phyloP scores from a whole-genome alignment of 2,329 filamentous ascomycete genomes.

The Knufia petricola region DNA sequence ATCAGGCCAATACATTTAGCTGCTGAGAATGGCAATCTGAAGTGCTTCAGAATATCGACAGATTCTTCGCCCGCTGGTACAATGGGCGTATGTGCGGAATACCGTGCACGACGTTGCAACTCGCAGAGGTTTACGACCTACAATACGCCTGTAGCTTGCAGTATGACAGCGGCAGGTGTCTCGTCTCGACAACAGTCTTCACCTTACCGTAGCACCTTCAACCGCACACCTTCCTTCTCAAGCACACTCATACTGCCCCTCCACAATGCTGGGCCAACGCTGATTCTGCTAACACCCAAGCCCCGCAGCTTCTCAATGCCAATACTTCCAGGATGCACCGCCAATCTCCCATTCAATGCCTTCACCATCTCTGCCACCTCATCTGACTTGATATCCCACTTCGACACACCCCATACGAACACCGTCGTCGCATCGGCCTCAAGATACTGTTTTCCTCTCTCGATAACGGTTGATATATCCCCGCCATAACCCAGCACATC shows the following conservation, averaged over 20 bases:
- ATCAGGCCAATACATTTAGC: too few species aligned
- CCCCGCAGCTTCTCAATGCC: conserved; percentile 37
- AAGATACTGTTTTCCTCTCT: conserved; percentile 48
- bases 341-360: conserved; percentile 42
- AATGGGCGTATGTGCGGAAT: too few species aligned
- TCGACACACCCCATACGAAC: conserved; percentile 50
- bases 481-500: conserved; percentile 40
- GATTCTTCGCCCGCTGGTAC: too few species aligned
- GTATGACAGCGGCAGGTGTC: too few species aligned
- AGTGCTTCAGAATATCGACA: too few species aligned
- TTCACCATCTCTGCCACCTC: conserved; percentile 41
- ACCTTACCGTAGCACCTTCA: background rate
- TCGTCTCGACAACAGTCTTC: too few species aligned
- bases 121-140: too few species aligned
- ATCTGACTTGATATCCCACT: conserved; percentile 34
- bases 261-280: conserved; percentile 44
- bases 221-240: conserved; percentile 19
- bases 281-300: conserved; percentile 47
- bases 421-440: conserved; percentile 49
- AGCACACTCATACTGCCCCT: conserved; percentile 33
- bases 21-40: too few species aligned
- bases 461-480: conserved; percentile 41
- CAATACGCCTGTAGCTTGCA: too few species aligned
- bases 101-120: too few species aligned
- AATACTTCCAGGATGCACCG: conserved; percentile 36